Evolutionary conservation across 768 basidiomycete genomes (phyloP), one percentile per base, ranked within the genome.

Genomic region (Mycena latifolia): DNA sequence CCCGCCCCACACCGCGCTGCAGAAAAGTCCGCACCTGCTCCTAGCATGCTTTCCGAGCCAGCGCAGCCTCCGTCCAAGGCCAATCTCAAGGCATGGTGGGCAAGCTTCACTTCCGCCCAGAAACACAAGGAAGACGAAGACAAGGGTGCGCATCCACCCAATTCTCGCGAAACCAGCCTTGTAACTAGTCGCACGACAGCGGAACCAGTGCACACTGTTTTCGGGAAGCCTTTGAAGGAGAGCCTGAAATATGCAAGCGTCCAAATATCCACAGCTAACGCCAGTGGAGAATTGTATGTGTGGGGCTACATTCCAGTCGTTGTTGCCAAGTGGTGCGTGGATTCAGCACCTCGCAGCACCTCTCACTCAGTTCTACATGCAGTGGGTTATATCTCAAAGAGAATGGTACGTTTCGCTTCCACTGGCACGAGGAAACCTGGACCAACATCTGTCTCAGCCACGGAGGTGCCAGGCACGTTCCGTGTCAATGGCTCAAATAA

Each of bases 261-360:
- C 1, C 96, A 96, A 74, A 97, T 99, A 75, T 94, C 92, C 12
- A 97, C 96, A 17, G 90, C 93, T 8, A 92, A 92, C 63, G 84
- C 91, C 14, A 88, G 88, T 65, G 95, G 95, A 10, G 89, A 93
- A 69, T 84, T 94, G 20, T 94, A 93, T 75, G 92, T 95, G 7
- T 96, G 94, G 92, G 95, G 96, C 1, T 93, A 92, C 75, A 94
- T 99, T 53, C 97, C 97, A 11, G 94, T 98, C 45, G 96, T 98
- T 56, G 97, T 99, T 45, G 97, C 97, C 50, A 98, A 98, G 80
- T 98, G 95, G 94, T 95, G 72, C 73, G 90, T 70, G 22, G 51
- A 59, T 63, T 31, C 39, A 22, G 15, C 46, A 17, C 29, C 22
- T 17, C 9, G 11, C 46, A 47, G 41, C 22, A 54, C n/a, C 24